Evolutionary conservation across 257 asterid species (phyloP).

Genomic region (Nyctanthes arbortristis): DNA sequence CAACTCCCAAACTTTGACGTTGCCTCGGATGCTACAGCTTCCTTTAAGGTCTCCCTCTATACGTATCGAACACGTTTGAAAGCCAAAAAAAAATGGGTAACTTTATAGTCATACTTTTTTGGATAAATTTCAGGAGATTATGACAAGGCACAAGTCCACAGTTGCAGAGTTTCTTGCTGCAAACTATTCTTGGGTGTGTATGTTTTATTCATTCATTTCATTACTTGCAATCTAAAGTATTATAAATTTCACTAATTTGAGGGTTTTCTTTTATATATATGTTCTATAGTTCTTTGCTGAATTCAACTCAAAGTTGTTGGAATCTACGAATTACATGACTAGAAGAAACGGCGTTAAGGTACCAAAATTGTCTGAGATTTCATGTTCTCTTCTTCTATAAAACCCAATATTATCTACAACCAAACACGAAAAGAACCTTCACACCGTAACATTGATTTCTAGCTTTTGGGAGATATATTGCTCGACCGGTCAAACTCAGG

Average conservation of each 20-base stretch:
- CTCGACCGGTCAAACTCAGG: constrained; percentile 88
- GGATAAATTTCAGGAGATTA: constrained; percentile 93
- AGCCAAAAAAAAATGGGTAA: no score
- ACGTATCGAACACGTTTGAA: constrained; percentile 1
- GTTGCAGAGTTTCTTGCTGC: constrained; percentile 69
- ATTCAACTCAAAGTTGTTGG: constrained; percentile 83
- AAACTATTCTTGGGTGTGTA: constrained; percentile 78
- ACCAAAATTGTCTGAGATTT: constrained; percentile 9
- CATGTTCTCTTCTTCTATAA: constrained; percentile 3
- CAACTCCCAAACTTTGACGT: constrained; percentile 88
- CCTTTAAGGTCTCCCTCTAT: constrained; percentile 65
- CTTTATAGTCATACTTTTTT: no score
- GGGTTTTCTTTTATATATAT: no score
- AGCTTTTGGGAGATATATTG: constrained; percentile 87
- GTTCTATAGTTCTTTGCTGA: constrained; percentile 72
- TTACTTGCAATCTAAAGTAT: no score
- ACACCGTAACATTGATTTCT: no score
- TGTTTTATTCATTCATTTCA: constrained; percentile 27
- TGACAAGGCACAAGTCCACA: constrained; percentile 92
- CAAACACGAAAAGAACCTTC: no score
- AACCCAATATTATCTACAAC: no score
- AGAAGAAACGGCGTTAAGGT: constrained; percentile 89
- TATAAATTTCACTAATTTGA: no score
- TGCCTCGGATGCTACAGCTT: constrained; percentile 93
- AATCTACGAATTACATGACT: constrained; percentile 83